Evolutionary conservation across 2,329 filamentous ascomycete species (phyloP), one percentile per base, ranked within the genome.

Genomic region (Aspergillus alliaceus): DNA sequence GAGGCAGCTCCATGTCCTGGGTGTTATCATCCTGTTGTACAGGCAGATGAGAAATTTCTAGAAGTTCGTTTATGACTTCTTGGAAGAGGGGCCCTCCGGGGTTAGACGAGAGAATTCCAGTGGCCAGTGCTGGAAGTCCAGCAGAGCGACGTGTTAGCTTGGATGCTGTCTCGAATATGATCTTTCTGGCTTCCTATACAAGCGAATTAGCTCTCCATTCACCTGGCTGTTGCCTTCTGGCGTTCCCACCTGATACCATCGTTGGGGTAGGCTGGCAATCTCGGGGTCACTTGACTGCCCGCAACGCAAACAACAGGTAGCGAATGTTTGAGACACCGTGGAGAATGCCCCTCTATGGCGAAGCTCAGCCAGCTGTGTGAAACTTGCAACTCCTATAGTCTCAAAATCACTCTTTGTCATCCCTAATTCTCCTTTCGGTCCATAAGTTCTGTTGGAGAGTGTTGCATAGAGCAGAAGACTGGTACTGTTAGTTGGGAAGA

Each of bases 311-410:
- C 93, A 98, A 67, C 92, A 96, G 25, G 85, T 82, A 1, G 86
- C 84, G 73, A 97, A 98, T 0, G 93, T 96, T 53, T 91, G 86
- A 0, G 93, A 90, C 2, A 98, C 95, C 0, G 93, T 93, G 0
- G 91, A 95, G 69, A 98, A 96, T 6, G 95, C 95, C 56, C 95
- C 95, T 56, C 95, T 85, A 72, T 99, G 95, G 39, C 95, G 85
- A 29, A 99, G 80, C 52, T 85, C 90, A 0, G 91, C 86, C 8
- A 99, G 80, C 69, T 99, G 91, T 2, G 85, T 84, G 69, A 97
- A 96, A 15, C 90, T 88, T 6, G 96, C 76, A 37, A 84, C 80
- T 8, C 92, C 92, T 35, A 93, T 84, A 8, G 77, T 78, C 37
- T 84, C 80, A 59, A 92, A 90, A 0, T 88, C 80, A 1, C 80